Percentiles rank a stretch among this genome's conserved stretches.
Conservation (phyloP, 1,139 yeast species). For the Sugiyamaella grinbergsii region DNA sequence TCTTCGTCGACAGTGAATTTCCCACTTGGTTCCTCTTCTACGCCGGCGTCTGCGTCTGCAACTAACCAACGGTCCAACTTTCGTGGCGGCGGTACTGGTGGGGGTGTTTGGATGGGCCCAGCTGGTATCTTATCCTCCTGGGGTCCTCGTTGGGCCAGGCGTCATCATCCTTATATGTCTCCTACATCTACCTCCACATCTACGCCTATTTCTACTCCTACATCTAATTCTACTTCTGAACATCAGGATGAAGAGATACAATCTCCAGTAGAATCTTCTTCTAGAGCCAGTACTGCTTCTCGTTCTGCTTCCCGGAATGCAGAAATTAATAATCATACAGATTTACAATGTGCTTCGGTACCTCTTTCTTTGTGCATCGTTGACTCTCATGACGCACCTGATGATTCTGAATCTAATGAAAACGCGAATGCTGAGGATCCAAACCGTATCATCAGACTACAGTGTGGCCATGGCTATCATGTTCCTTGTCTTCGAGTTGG, state of each 20-base stretch:
- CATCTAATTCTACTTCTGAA: no score
- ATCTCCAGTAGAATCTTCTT: constrained; percentile 7
- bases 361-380: constrained; percentile 34
- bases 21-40: background rate
- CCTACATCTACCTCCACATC: no score
- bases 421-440: constrained; percentile 1
- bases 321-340: constrained; percentile 22
- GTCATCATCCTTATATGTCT: constrained; percentile 32
- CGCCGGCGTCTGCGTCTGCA: background rate
- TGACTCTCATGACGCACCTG: constrained; percentile 16
- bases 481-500: constrained; percentile 36
- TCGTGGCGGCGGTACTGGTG: constrained; percentile 18
- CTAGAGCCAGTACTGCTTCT: constrained; percentile 9
- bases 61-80: background rate
- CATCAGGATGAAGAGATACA: background rate
- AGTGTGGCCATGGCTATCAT: constrained; percentile 40
- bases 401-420: constrained; percentile 14
- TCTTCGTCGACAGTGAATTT: background rate
- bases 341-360: constrained; percentile 36
- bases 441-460: constrained; percentile 29
- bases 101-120: constrained; percentile 20
- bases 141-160: constrained; percentile 19
- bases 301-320: constrained; percentile 16
- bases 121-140: constrained; percentile 13
- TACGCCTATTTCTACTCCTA: no score